Base-by-base conservation (phyloP, 805 yeast genomes). In the Novakomyces olei region DNA sequence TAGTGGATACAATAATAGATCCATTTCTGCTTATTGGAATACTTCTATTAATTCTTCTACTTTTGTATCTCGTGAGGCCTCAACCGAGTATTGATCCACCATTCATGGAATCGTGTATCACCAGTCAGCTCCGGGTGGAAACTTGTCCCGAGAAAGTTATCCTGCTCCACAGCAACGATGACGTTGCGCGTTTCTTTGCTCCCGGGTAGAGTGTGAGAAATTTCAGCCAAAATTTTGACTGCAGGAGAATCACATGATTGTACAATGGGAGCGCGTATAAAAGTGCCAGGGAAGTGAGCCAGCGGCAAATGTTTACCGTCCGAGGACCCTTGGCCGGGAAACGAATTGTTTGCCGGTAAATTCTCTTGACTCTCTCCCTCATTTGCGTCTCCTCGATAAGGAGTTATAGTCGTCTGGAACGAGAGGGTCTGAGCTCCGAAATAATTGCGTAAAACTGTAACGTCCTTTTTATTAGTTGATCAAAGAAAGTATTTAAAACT, bases 221-320 rank as follows among this genome's bases (percentile, higher is more conserved):
- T 33, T 4, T 36, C 35, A 25, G 43, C 43, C 29, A 51, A 42
- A 16, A 49, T 37, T 35, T 45, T 39, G 12, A 49, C 51, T 18
- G 29, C 26, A 14, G 20, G 27, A 4, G 29, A 16, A 12, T 38
- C 29, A 5, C 47, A 38, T 22, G 45, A 36, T 27, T 57, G 57
- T 4, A 77, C 69, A 4, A 73, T 72, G 0, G 91, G 91, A 0
- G 88, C 91, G 32, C 91, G 57, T 27, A 77, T 77, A 45, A 77
- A 77, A 0, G 72, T 53, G 2, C 63, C 50, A 4, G 54, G 53
- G 33, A 60, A 62, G 14, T 47, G 41, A 15, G 29, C 36, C 14
- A 33, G 32, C 9, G 27, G 33, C 2, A 3, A 12, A 3, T 22
- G 14, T 26, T 15, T 29, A 19, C 16, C 12, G 30, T 12, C 32